Conservation (phyloP, 139 green algal genomes). For the Chlamydomonas incerta region DNA sequence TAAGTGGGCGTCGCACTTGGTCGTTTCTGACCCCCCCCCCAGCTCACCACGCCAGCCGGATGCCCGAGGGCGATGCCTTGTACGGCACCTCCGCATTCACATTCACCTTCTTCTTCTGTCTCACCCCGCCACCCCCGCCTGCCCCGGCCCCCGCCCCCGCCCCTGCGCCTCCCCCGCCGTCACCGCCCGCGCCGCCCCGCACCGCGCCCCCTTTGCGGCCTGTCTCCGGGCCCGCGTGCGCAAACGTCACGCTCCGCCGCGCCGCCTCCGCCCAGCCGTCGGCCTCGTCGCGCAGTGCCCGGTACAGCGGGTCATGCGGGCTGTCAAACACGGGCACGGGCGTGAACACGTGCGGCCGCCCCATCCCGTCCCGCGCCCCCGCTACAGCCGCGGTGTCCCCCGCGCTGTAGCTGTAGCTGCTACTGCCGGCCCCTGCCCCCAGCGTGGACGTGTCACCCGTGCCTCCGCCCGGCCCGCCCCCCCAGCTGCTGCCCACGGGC, state of each 20-base stretch:
- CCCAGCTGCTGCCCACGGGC: neutral
- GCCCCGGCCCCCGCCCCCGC: neutral
- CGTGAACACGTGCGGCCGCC: neutral
- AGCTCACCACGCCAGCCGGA: neutral
- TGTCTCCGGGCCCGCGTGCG: neutral
- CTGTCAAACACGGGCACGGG: slow-evolving; percentile 27
- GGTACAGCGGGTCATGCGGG: slow-evolving; percentile 27
- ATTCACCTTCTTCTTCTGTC: neutral
- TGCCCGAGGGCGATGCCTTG: neutral
- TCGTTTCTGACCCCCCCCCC: too few relatives aligned
- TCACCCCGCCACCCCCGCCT: too few relatives aligned
- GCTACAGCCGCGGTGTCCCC: neutral
- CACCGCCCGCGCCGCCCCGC: neutral
- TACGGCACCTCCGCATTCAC: slow-evolving; percentile 28
- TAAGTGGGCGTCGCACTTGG: too few relatives aligned
- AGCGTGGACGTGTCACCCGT: too few relatives aligned
- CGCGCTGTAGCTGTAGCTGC: neutral
- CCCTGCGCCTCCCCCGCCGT: neutral
- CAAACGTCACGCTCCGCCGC: neutral
- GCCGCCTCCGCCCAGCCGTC: neutral
- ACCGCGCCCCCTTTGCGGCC: neutral
- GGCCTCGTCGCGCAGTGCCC: neutral
- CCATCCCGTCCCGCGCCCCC: neutral
- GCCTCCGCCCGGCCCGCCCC: too few relatives aligned
- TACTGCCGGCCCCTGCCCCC: neutral